Evolutionary conservation across 2,329 filamentous ascomycete genomes (phyloP).

Genomic region (Cladosporium phlei): DNA sequence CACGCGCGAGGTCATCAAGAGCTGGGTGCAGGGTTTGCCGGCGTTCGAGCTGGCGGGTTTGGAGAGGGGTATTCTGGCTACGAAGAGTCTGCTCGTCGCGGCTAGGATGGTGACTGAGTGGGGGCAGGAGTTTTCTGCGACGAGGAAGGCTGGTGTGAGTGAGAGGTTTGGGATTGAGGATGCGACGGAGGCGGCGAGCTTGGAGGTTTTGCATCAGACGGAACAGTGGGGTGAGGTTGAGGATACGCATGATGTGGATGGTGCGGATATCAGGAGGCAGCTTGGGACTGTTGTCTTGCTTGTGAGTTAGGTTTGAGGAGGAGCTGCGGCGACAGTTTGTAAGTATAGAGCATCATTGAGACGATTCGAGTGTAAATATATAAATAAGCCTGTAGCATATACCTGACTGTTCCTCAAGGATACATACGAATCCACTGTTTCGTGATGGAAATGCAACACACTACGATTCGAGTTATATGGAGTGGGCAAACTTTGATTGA

Average conservation of each 20-base stretch:
- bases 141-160: constrained; percentile 68
- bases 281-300: constrained; percentile 81
- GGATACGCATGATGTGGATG: constrained; percentile 94
- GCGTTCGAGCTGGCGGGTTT: constrained; percentile 81
- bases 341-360: background rate
- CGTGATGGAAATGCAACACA: too few species aligned
- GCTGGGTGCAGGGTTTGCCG: constrained; percentile 69
- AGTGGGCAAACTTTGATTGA: too few species aligned
- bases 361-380: background rate
- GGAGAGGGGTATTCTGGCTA: constrained; percentile 76
- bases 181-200: constrained; percentile 49
- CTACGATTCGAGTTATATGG: too few species aligned
- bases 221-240: constrained; percentile 93
- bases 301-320: constrained; percentile 43
- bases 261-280: constrained; percentile 82
- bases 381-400: too few species aligned
- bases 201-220: constrained; percentile 90
- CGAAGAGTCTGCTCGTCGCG: constrained; percentile 79
- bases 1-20: constrained; percentile 70
- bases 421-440: too few species aligned
- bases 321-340: background rate
- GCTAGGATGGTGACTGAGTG: constrained; percentile 77
- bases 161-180: constrained; percentile 48
- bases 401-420: too few species aligned
- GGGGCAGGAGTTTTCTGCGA: constrained; percentile 62